Conservation (phyloP, 371 early-diverging fungal genomes). For the Rozella allomycis region DNA sequence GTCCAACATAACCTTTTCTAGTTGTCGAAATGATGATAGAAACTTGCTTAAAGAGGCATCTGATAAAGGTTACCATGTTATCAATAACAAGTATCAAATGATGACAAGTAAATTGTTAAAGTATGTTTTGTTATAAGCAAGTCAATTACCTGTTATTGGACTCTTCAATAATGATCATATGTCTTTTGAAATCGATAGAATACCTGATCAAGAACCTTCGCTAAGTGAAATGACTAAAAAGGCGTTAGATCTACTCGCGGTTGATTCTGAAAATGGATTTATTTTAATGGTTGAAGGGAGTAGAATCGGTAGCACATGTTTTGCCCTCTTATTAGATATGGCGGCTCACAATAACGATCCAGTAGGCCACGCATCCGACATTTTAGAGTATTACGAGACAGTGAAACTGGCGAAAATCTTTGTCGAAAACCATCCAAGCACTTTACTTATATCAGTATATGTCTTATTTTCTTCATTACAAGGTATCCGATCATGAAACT, state of each 20-base stretch:
- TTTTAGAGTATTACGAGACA: slow-evolving; percentile 62
- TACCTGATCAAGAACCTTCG: slow-evolving; percentile 47
- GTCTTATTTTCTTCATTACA: too few relatives aligned
- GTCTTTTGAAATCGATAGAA: slow-evolving; percentile 68
- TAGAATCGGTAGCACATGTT: slow-evolving; percentile 35
- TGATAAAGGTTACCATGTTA: too few relatives aligned
- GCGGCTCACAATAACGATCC: too few relatives aligned
- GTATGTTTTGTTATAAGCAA: too few relatives aligned
- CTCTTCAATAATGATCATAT: slow-evolving; percentile 61
- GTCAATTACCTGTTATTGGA: slow-evolving; percentile 54
- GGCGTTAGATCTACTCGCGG: slow-evolving; percentile 41
- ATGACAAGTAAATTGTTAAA: too few relatives aligned
- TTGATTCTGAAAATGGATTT: slow-evolving; percentile 37
- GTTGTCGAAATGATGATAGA: slow-evolving; percentile 50
- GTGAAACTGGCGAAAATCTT: slow-evolving; percentile 43
- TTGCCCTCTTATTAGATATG: too few relatives aligned
- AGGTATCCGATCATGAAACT: slow-evolving; percentile 87
- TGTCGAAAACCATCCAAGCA: slow-evolving; percentile 39
- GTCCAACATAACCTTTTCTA: slow-evolving; percentile 27
- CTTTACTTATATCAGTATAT: slow-evolving; percentile 41
- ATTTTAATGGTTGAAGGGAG: slow-evolving; percentile 90
- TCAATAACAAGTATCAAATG: too few relatives aligned
- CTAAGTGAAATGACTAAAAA: slow-evolving; percentile 58
- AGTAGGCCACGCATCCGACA: slow-evolving; percentile 68
- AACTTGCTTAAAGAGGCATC: too few relatives aligned